A percentile compares a stretch with the other conserved stretches of the same genome.
Evolutionary conservation across 768 basidiomycete species (phyloP).

Genomic region (Phanerodontia chrysosporium): DNA sequence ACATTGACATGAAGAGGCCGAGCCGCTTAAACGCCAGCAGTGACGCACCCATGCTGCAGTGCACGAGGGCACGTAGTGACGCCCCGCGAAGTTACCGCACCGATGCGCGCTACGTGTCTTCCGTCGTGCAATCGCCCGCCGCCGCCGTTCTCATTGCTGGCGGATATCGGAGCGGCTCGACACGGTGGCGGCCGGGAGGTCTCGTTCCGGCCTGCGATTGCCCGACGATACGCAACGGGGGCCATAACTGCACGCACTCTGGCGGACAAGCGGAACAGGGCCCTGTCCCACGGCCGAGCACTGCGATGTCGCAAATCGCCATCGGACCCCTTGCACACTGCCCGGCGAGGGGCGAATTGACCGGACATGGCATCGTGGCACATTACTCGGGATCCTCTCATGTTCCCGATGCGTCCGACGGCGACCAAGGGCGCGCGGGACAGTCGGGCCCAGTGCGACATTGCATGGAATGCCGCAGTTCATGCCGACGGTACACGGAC

Average conservation of each 20-base stretch:
- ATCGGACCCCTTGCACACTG: background rate
- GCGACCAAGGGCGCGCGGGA: background rate
- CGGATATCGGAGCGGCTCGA: background rate
- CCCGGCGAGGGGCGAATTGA: too few species aligned
- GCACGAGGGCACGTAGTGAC: background rate
- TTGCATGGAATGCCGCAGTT: background rate
- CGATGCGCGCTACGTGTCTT: background rate
- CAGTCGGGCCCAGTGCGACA: too few species aligned
- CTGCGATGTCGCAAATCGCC: background rate
- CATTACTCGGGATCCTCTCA: background rate
- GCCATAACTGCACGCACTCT: too few species aligned
- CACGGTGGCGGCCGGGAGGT: background rate
- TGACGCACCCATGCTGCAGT: too few species aligned
- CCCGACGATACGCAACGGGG: too few species aligned
- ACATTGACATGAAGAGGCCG: too few species aligned
- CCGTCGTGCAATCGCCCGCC: too few species aligned
- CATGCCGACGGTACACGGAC: background rate
- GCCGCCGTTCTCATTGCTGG: background rate
- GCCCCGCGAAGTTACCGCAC: too few species aligned
- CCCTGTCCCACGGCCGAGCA: too few species aligned
- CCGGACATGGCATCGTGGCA: background rate
- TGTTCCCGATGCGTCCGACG: background rate
- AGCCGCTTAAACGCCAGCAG: too few species aligned
- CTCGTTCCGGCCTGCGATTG: background rate
- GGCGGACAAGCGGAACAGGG: too few species aligned